Conservation (phyloP, 352 stramenopile species). For the Globisporangium recalcitrans region DNA sequence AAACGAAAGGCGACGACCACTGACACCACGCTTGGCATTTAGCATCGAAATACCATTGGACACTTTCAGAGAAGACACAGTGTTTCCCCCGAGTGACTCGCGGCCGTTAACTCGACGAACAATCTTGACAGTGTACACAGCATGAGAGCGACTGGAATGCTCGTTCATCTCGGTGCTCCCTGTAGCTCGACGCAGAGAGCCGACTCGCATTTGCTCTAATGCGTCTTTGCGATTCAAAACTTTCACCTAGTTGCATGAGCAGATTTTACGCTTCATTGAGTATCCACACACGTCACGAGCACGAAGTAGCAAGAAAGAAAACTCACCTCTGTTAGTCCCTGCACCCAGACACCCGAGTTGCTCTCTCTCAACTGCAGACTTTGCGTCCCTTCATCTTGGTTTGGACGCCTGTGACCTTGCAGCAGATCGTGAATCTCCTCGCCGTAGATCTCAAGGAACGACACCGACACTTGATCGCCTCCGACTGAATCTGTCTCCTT, state of each 20-base stretch:
- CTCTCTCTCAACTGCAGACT: constrained; percentile 68
- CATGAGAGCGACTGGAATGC: constrained; percentile 81
- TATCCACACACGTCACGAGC: neutral
- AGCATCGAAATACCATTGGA: neutral
- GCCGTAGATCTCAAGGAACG: constrained; percentile 96
- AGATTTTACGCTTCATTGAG: neutral
- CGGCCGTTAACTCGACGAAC: constrained; percentile 40
- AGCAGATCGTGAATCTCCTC: constrained; percentile 97
- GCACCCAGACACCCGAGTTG: constrained; percentile 68
- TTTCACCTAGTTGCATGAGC: constrained; percentile 32
- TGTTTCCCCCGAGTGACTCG: constrained; percentile 17
- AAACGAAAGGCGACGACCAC: constrained; percentile 13
- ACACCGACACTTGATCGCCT: constrained; percentile 63
- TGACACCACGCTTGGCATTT: constrained; percentile 17
- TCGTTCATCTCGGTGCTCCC: constrained; percentile 88
- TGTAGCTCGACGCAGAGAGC: constrained; percentile 70
- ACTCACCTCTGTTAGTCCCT: constrained; percentile 66
- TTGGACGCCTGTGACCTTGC: constrained; percentile 27
- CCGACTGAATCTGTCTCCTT: constrained; percentile 23
- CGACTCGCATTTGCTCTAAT: constrained; percentile 73
- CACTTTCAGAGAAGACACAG: constrained; percentile 11
- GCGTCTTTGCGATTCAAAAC: constrained; percentile 51
- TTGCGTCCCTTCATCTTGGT: constrained; percentile 30
- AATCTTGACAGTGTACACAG: constrained; percentile 85
- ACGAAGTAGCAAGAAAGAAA: neutral